Evolutionary conservation across 345 rosid genomes (phyloP), one percentile per base, ranked within the genome.

Genomic region (Salix dunnii): DNA sequence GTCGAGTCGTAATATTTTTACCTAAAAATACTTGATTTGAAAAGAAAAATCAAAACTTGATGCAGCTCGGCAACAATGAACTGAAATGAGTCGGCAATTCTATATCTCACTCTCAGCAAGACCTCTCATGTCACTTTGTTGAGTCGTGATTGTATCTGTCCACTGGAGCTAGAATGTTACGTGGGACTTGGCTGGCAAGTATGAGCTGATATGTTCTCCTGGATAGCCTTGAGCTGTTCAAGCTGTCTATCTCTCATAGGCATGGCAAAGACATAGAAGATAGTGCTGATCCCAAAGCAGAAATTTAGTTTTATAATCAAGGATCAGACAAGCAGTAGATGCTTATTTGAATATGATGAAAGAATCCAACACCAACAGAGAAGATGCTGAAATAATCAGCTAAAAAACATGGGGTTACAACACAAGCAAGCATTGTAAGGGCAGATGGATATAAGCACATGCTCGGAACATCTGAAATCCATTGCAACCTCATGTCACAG

Each of bases 341-440:
- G 46, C 68, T 60, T 25, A 72, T 6, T 55, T 72, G 67, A 35
- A 72, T 4, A 58, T 16, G 35, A 72, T 72, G 75, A 65, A 20
- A 36, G 63, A 74, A 66, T n/a, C n/a, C n/a, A n/a, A n/a, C n/a
- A n/a, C n/a, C n/a, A n/a, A n/a, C n/a, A n/a, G n/a, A n/a, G 67
- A 35, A 72, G 2, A 58, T 16, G 35, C 60, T 72, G 75, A 65
- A 20, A 36, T 48, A 74, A 66, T 31, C 77, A 31, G 43, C 10
- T 16, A 33, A 33, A 14, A 7, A 74, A n/a, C 70, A 74, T 21
- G 60, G 21, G 60, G 60, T 53, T 53, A 53, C 60, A 5, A 53
- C 20, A 53, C 60, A 53, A 7, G 36, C 7, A 5, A 53, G 60
- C 60, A 53, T 60, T 73, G 49, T 2, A 74, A 11, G 36, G 36